These are phyloP conservation scores for Alternaria incomplexa DNA, from an alignment of 2,329 filamentous ascomycete species.

Conservation along the genomic window DNA sequence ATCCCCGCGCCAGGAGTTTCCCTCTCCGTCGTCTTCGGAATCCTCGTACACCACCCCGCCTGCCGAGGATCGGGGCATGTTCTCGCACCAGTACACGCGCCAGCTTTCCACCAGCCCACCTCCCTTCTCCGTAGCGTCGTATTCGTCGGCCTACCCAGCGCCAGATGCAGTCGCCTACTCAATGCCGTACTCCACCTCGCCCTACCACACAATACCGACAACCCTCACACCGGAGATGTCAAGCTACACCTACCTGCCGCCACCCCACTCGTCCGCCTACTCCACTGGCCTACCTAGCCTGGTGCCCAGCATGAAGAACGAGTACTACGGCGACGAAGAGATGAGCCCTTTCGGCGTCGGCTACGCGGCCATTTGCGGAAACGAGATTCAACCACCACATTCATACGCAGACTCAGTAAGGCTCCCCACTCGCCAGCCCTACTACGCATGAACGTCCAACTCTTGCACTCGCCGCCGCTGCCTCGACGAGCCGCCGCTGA, in stretches of 20 bases:
- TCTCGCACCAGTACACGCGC: constrained; percentile 69
- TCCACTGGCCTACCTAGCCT: constrained; percentile 69
- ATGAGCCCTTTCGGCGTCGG: constrained; percentile 71
- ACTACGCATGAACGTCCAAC: constrained; percentile 43
- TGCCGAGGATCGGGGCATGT: constrained; percentile 69
- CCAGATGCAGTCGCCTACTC: constrained; percentile 69
- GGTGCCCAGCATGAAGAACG: constrained; percentile 68
- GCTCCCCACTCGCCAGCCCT: constrained; percentile 54
- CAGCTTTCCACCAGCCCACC: constrained; percentile 75
- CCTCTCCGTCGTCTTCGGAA: constrained; percentile 46
- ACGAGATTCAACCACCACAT: constrained; percentile 67
- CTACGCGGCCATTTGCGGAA: constrained; percentile 68
- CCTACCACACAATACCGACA: constrained; percentile 49
- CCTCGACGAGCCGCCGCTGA: constrained; percentile 45
- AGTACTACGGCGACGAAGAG: constrained; percentile 64
- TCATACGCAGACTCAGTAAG: constrained; percentile 76
- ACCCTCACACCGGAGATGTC: constrained; percentile 47
- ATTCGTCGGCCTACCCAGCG: constrained; percentile 70
- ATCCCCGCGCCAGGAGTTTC: constrained; percentile 46
- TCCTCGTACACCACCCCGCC: constrained; percentile 56
- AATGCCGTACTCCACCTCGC: constrained; percentile 57
- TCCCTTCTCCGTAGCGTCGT: constrained; percentile 61
- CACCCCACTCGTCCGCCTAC: constrained; percentile 51
- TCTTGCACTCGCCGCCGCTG: constrained; percentile 31
- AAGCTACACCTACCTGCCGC: constrained; percentile 64